Percentiles rank a stretch among this genome's conserved stretches.
Conservation (phyloP, 2,329 filamentous ascomycete species). For the Hymenotorrendiella dingleyae region DNA sequence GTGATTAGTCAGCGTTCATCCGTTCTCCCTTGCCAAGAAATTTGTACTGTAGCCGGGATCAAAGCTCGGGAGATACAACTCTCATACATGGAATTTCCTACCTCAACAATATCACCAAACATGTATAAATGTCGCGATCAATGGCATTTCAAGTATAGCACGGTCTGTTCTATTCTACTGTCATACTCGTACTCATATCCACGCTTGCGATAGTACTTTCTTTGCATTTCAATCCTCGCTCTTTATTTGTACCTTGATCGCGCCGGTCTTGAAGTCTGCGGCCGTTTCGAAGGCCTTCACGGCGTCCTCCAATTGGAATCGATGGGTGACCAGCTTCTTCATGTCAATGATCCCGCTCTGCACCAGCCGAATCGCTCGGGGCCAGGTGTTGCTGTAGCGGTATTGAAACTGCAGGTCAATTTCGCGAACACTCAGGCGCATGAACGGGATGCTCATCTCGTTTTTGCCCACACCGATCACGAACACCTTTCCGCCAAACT, state of each 20-base stretch:
- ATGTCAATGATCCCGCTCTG: conserved; percentile 80
- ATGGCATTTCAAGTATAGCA: no score
- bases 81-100: no score
- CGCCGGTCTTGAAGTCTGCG: conserved; percentile 79
- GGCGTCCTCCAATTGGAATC: conserved; percentile 79
- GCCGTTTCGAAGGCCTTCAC: conserved; percentile 86
- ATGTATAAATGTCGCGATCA: no score
- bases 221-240: conserved; percentile 41
- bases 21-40: no score
- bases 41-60: no score
- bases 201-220: no score
- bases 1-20: no score
- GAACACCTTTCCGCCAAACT: conserved; percentile 96
- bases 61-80: no score
- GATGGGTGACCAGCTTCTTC: conserved; percentile 78
- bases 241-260: conserved; percentile 98
- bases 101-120: no score
- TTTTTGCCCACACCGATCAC: conserved; percentile 94
- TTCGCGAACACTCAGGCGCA: conserved; percentile 84
- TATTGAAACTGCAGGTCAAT: conserved; percentile 97
- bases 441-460: conserved; percentile 93
- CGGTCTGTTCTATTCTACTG: no score
- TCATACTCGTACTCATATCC: no score
- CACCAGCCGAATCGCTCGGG: conserved; percentile 80
- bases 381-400: conserved; percentile 94